phyloP scores from a whole-genome alignment of 345 rosid species.

The Melaleuca alternifolia region DNA sequence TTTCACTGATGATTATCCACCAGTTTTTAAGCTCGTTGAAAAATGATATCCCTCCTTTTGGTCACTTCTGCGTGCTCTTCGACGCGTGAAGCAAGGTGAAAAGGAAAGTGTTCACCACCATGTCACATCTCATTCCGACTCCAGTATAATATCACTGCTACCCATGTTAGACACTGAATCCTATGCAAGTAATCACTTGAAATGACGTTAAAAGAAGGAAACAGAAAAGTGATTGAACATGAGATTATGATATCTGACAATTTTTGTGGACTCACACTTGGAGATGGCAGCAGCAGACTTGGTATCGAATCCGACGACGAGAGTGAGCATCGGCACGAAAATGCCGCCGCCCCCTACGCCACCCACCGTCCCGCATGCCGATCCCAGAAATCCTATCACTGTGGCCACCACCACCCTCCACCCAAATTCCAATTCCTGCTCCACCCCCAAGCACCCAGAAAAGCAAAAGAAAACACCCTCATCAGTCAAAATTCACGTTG shows the following conservation, averaged over 20 bases:
- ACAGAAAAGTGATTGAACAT: background rate
- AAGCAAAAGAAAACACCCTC: background rate
- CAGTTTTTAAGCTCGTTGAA: background rate
- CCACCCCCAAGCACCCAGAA: background rate
- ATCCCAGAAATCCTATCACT: constrained; percentile 75
- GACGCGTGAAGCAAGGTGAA: background rate
- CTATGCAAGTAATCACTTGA: background rate
- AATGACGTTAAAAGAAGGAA: background rate
- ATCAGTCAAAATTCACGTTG: background rate
- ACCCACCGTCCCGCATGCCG: constrained; percentile 92
- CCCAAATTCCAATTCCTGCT: constrained; percentile 52
- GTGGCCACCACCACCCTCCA: constrained; percentile 70
- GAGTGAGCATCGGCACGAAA: constrained; percentile 92
- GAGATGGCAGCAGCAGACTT: constrained; percentile 98
- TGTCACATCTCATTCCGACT: background rate
- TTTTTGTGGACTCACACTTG: constrained; percentile 39
- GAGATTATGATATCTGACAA: background rate
- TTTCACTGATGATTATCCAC: background rate
- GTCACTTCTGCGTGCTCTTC: background rate
- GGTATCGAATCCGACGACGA: constrained; percentile 81
- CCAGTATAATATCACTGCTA: background rate
- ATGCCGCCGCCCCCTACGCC: constrained; percentile 99
- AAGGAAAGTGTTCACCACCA: background rate
- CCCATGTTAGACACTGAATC: background rate
- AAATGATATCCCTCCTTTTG: background rate